Percentiles rank a stretch among this genome's conserved stretches.
Conservation (phyloP, 148 eudicot genomes). For the Dysphania ambrosioides region DNA sequence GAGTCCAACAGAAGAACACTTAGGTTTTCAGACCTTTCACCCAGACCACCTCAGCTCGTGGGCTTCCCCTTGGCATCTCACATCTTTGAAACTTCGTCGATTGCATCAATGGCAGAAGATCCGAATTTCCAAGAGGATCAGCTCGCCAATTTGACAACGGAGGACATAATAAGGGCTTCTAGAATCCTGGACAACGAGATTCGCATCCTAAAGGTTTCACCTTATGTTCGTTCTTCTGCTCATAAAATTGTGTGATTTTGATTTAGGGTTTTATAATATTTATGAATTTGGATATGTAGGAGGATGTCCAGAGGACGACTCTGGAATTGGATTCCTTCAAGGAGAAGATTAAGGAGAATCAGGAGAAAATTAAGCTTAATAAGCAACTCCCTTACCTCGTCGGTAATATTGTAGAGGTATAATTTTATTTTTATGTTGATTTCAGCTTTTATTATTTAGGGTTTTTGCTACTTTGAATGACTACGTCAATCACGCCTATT, state of each 20-base stretch:
- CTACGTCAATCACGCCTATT: too few species aligned
- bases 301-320: conserved; percentile 72
- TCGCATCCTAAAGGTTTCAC: conserved; percentile 69
- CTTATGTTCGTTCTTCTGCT: background rate
- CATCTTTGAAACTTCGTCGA: too few species aligned
- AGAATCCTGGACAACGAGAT: conserved; percentile 89
- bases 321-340: conserved; percentile 71
- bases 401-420: conserved; percentile 94
- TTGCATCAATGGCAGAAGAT: too few species aligned
- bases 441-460: too few species aligned
- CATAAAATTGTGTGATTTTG: background rate
- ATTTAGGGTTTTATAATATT: conserved; percentile 1
- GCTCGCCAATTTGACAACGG: conserved; percentile 69
- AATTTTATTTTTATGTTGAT: too few species aligned
- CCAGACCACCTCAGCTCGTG: too few species aligned
- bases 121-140: conserved; percentile 79
- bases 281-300: conserved; percentile 38
- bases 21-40: too few species aligned
- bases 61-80: too few species aligned
- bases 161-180: conserved; percentile 67
- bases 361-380: conserved; percentile 91
- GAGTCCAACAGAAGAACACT: too few species aligned
- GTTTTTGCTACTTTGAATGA: too few species aligned
- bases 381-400: conserved; percentile 95
- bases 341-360: conserved; percentile 95